Percentiles rank a stretch among this genome's conserved stretches.
Conservation (phyloP, 2,329 filamentous ascomycete genomes). For the Parascedosporium putredinis region DNA sequence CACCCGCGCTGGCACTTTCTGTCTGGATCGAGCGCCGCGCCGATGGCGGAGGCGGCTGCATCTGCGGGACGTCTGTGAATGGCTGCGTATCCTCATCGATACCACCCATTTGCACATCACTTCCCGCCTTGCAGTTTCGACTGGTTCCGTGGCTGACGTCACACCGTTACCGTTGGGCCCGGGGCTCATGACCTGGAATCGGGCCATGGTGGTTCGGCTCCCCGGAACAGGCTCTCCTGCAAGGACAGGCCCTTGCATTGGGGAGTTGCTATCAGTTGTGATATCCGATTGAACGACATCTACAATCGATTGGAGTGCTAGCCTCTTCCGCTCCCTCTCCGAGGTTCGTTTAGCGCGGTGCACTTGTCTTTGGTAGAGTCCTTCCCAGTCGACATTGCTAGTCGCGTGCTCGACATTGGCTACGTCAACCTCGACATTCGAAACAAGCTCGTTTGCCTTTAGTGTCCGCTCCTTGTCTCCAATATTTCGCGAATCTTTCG, state of each 20-base stretch:
- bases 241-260: constrained; percentile 44
- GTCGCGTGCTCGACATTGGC: constrained; percentile 62
- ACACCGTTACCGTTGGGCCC: constrained; percentile 49
- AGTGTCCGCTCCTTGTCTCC: constrained; percentile 76
- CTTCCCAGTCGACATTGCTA: constrained; percentile 66
- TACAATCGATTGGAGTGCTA: constrained; percentile 45
- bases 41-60: constrained; percentile 34
- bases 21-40: constrained; percentile 19
- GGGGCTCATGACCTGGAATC: constrained; percentile 46
- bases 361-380: constrained; percentile 63
- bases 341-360: constrained; percentile 50
- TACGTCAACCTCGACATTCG: constrained; percentile 92
- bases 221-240: constrained; percentile 57
- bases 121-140: constrained; percentile 33
- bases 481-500: constrained; percentile 71
- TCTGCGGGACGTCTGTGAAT: constrained; percentile 34
- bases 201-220: constrained; percentile 31
- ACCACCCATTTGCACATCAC: constrained; percentile 53
- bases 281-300: constrained; percentile 42
- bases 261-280: constrained; percentile 40
- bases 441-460: constrained; percentile 81
- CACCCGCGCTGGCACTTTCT: constrained; percentile 25
- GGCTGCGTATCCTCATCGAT: constrained; percentile 36
- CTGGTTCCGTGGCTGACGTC: constrained; percentile 26
- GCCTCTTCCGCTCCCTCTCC: constrained; percentile 53